Percentiles rank a stretch among this genome's conserved stretches.
These are phyloP conservation scores for Candida pseudoviswanathii DNA, from an alignment of 1,139 yeast species.

Conservation along the genomic window DNA sequence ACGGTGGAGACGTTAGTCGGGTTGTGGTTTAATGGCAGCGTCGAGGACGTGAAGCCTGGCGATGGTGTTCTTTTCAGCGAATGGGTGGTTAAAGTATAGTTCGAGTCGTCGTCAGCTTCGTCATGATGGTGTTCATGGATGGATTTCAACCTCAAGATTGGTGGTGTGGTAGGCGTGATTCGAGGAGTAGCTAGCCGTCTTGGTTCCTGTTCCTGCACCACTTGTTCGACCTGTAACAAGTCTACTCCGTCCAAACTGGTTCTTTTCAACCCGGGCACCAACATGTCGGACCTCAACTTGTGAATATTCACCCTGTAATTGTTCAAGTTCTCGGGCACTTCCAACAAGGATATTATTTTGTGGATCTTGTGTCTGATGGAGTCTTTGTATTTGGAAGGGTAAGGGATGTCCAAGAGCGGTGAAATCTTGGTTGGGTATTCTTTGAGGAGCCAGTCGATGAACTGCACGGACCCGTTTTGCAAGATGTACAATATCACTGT, in stretches of 20 bases:
- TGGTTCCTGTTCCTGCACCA: constrained; percentile 3
- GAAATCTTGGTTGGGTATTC: constrained; percentile 7
- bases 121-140: constrained; percentile 4
- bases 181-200: neutral
- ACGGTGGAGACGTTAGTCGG: constrained; percentile 3
- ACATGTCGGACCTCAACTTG: constrained; percentile 41
- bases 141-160: constrained; percentile 1
- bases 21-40: neutral
- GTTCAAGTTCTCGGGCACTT: constrained; percentile 27
- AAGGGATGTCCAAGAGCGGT: constrained; percentile 11
- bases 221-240: constrained; percentile 12
- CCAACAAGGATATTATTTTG: constrained; percentile 30
- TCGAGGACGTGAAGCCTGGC: neutral
- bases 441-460: constrained; percentile 31
- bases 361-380: constrained; percentile 32
- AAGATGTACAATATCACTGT: constrained; percentile 38
- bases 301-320: constrained; percentile 40
- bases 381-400: constrained; percentile 18
- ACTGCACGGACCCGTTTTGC: constrained; percentile 41
- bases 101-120: neutral
- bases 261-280: constrained; percentile 35
- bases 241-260: constrained; percentile 16
- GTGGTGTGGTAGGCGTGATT: constrained; percentile 1
- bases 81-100: constrained; percentile 1
- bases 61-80: neutral